Conservation (phyloP, 768 basidiomycete genomes). For the Hericium alpestre region DNA sequence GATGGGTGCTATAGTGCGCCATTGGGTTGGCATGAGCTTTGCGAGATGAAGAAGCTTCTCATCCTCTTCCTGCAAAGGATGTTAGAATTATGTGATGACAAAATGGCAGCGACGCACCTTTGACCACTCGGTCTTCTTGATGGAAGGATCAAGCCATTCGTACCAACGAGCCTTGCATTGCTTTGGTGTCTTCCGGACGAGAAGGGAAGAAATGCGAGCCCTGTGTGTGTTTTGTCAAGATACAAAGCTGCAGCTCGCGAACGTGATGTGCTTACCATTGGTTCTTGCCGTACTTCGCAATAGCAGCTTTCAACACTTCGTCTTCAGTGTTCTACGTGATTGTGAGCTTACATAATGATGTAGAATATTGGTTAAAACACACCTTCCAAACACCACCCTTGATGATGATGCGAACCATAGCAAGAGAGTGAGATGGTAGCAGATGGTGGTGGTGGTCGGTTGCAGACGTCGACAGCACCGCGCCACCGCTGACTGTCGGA, state of each 20-base stretch:
- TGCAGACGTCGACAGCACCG: too few relatives aligned
- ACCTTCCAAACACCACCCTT: slow-evolving; percentile 92
- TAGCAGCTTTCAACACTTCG: slow-evolving; percentile 98
- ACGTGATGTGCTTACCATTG: slow-evolving; percentile 52
- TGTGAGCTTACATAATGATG: slow-evolving; percentile 1
- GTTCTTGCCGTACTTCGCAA: slow-evolving; percentile 94
- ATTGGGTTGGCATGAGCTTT: slow-evolving; percentile 99
- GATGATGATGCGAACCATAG: slow-evolving; percentile 84
- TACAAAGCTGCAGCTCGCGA: neutral
- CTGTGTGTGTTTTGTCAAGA: slow-evolving; percentile 26
- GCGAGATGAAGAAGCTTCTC: slow-evolving; percentile 96
- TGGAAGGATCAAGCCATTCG: slow-evolving; percentile 98
- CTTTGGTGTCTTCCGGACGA: slow-evolving; percentile 97
- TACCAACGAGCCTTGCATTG: slow-evolving; percentile 99
- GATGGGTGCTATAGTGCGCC: slow-evolving; percentile 97
- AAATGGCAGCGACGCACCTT: slow-evolving; percentile 44
- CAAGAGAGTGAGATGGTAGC: too few relatives aligned
- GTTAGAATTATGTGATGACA: neutral
- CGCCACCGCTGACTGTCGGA: too few relatives aligned
- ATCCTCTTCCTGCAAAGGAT: slow-evolving; percentile 68
- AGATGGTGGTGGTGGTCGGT: too few relatives aligned
- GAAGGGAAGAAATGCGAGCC: slow-evolving; percentile 95
- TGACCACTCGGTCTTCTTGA: slow-evolving; percentile 99
- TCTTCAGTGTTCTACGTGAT: slow-evolving; percentile 78
- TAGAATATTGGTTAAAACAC: slow-evolving; percentile 7